Base-by-base conservation (phyloP, 305 asterid species). In the Lippia alba region DNA sequence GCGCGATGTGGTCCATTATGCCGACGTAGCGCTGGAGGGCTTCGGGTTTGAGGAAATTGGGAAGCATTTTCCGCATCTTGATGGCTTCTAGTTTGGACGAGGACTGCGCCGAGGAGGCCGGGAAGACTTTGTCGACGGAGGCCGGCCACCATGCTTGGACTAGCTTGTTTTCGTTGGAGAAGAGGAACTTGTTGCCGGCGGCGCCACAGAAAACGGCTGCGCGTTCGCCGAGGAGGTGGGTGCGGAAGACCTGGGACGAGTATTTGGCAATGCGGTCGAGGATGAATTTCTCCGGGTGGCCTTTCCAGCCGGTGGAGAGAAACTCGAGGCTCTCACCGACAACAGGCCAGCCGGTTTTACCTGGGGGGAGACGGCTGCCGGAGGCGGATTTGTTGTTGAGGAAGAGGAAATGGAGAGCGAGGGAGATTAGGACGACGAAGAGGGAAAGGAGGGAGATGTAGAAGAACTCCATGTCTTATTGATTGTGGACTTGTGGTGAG, bases 131-230 rank as follows among this genome's bases (percentile, higher is more conserved):
- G 82, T 88, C 76, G 0, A 88, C 87, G 3, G 93, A 86, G 12
- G 69, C 34, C 0, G 94, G 96, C 94, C 93, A 86, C 97, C 97
- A 90, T 14, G 89, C 76, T 10, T 84, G 87, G 2, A 90, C 96
- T 0, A 86, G 80, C 75, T 83, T 88, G 73, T 86, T 86, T 67
- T 90, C 96, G 67, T 89, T 87, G 2, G 94, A 87, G 69, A 84
- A 87, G 41, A 89, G 69, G 74, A 87, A 90, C 34, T 85, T 89
- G 66, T 91, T 89, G 0, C 87, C 84, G 0, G 58, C 8, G 0
- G 89, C 79, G 5, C 96, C 96, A 56, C 90, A 84, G 61, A 91
- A 82, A 1, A 87, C 95, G 1, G 79, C 85, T 0, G 80, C 87
- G 0, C 64, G 44, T 49, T 85, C 91, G 0, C 96, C 92, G 0